A percentile compares a stretch with the other conserved stretches of the same genome.
phyloP scores from a whole-genome alignment of 306 rosid genomes.

The Castanopsis chinensis region DNA sequence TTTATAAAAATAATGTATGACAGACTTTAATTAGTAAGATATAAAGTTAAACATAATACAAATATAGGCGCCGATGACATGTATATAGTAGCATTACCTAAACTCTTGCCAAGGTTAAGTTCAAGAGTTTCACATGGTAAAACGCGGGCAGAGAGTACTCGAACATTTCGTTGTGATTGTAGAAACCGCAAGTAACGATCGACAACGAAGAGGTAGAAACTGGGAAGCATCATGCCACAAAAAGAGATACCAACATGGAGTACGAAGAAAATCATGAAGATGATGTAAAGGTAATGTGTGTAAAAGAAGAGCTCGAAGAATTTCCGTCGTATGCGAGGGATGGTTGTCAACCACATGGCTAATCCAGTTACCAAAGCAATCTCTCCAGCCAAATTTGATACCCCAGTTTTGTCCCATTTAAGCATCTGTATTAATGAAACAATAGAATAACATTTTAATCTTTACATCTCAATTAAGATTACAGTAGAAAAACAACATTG shows the following conservation, averaged over 20 bases:
- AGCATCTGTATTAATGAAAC: constrained; percentile 43
- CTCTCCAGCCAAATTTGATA: constrained; percentile 73
- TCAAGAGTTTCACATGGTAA: constrained; percentile 61
- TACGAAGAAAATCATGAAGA: constrained; percentile 63
- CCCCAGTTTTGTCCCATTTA: constrained; percentile 45
- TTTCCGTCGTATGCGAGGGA: constrained; percentile 60
- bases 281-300: constrained; percentile 67
- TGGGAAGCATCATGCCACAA: constrained; percentile 58
- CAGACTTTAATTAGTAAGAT: too few relatives aligned
- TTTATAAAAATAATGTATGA: too few relatives aligned
- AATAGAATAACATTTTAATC: background rate
- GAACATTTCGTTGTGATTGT: constrained; percentile 48
- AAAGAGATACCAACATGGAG: constrained; percentile 64
- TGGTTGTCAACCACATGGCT: constrained; percentile 54
- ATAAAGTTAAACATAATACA: too few relatives aligned
- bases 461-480: background rate
- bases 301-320: constrained; percentile 71
- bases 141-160: constrained; percentile 52
- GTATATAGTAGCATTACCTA: constrained; percentile 30
- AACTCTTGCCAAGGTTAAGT: constrained; percentile 69
- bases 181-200: constrained; percentile 73
- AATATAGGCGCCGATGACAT: too few relatives aligned
- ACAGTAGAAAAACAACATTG: background rate
- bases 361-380: constrained; percentile 55
- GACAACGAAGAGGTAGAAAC: constrained; percentile 71